Conservation (phyloP, 441 rosid genomes). For the Macaranga tanarius region DNA sequence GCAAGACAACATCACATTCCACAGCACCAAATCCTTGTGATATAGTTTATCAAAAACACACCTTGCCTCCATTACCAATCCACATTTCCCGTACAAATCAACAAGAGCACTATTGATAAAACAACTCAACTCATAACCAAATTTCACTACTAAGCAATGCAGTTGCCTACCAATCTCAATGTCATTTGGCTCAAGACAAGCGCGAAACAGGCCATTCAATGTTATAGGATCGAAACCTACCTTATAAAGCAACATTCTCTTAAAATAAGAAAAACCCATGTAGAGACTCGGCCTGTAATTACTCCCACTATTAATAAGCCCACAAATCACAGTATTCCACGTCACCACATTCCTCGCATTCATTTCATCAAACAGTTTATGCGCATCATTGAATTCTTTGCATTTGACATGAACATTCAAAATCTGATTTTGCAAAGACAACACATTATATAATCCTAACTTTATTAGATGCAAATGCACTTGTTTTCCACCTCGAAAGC, state of each 20-base stretch:
- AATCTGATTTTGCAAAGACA: constrained; percentile 50
- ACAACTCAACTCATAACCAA: constrained; percentile 42
- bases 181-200: constrained; percentile 38
- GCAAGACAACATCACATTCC: constrained; percentile 61
- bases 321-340: constrained; percentile 66
- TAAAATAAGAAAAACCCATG: constrained; percentile 37
- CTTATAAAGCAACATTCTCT: constrained; percentile 38
- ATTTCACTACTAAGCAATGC: constrained; percentile 51
- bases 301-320: constrained; percentile 24
- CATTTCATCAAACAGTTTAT: constrained; percentile 67
- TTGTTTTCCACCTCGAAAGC: constrained; percentile 38
- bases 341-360: constrained; percentile 49
- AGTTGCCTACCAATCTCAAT: constrained; percentile 44
- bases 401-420: constrained; percentile 45
- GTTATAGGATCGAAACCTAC: constrained; percentile 51
- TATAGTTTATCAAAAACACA: constrained; percentile 40
- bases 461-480: constrained; percentile 42
- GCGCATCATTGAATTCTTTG: constrained; percentile 28
- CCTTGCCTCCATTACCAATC: constrained; percentile 44
- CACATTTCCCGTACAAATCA: constrained; percentile 66
- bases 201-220: constrained; percentile 48
- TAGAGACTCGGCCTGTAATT: constrained; percentile 7
- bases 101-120: constrained; percentile 48
- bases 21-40: constrained; percentile 50
- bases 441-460: constrained; percentile 35